A percentile compares a stretch with the other conserved stretches of the same genome.
phyloP scores from a whole-genome alignment of 2,329 filamentous ascomycete species.

The Neonectria faginata region DNA sequence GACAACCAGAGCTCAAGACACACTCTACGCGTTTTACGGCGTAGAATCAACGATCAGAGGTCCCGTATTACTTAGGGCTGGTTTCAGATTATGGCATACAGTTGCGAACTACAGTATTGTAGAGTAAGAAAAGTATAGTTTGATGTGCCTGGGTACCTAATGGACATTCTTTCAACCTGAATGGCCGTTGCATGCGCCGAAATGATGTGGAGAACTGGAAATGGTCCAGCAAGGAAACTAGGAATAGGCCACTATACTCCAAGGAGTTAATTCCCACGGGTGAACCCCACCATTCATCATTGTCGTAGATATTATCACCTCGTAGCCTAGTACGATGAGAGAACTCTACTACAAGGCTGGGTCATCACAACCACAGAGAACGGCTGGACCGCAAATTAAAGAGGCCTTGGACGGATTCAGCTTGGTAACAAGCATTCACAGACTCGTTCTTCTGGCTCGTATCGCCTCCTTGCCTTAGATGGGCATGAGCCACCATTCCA shows the following conservation, averaged over 20 bases:
- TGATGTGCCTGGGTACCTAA: constrained; percentile 26
- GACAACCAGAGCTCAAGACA: too few species aligned
- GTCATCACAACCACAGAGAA: constrained; percentile 47
- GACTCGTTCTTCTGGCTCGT: constrained; percentile 38
- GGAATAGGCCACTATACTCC: constrained; percentile 29
- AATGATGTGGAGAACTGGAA: not conserved
- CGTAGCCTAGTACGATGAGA: constrained; percentile 34
- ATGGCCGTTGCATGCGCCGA: constrained; percentile 11
- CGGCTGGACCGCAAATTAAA: constrained; percentile 51
- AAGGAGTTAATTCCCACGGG: constrained; percentile 19
- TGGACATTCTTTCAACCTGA: constrained; percentile 5
- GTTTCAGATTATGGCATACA: too few species aligned
- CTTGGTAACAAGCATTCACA: constrained; percentile 51
- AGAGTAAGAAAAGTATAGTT: constrained; percentile 9
- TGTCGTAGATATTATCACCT: constrained; percentile 29
- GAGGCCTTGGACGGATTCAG: constrained; percentile 50
- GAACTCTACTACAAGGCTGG: constrained; percentile 44
- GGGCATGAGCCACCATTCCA: constrained; percentile 50
- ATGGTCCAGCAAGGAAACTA: constrained; percentile 23
- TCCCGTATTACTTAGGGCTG: too few species aligned
- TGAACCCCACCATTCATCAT: constrained; percentile 29
- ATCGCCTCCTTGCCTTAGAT: constrained; percentile 53
- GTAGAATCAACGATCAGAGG: too few species aligned
- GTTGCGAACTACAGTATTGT: too few species aligned
- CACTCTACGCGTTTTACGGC: too few species aligned